Evolutionary conservation across 1,139 yeast species (phyloP).

Genomic region (Blastobotrys proliferans): DNA sequence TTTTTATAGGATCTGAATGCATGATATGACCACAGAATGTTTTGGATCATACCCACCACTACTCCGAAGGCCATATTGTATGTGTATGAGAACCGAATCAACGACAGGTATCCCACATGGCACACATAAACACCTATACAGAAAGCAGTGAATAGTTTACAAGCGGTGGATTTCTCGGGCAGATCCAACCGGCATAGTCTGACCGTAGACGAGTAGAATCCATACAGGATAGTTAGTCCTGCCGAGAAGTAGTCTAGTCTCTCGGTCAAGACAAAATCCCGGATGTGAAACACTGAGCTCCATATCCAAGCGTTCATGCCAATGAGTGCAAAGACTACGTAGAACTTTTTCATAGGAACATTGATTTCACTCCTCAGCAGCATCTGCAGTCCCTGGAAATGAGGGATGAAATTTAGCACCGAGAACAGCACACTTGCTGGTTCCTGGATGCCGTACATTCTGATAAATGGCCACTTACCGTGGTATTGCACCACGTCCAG

Average conservation of each 20-base stretch:
- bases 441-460: conserved; percentile 79
- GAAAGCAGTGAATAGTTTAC: conserved; percentile 38
- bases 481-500: conserved; percentile 76
- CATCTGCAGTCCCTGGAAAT: conserved; percentile 53
- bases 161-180: conserved; percentile 32
- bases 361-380: conserved; percentile 31
- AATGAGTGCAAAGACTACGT: conserved; percentile 48
- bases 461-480: conserved; percentile 93
- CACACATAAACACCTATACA: conserved; percentile 51
- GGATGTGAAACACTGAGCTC: conserved; percentile 80
- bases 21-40: conserved; percentile 47
- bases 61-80: conserved; percentile 94
- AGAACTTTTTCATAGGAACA: conserved; percentile 38
- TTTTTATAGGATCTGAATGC: conserved; percentile 26
- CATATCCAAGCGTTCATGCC: conserved; percentile 88
- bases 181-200: conserved; percentile 56
- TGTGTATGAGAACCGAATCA: conserved; percentile 78
- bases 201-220: conserved; percentile 63
- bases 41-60: conserved; percentile 69
- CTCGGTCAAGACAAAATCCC: conserved; percentile 79
- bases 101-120: conserved; percentile 64
- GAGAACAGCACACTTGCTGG: conserved; percentile 78
- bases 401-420: conserved; percentile 72
- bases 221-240: conserved; percentile 77
- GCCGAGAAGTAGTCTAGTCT: conserved; percentile 89